Evolutionary conservation across 805 yeast species (phyloP).

Genomic region (Wickerhamomyces sydowiorum): DNA sequence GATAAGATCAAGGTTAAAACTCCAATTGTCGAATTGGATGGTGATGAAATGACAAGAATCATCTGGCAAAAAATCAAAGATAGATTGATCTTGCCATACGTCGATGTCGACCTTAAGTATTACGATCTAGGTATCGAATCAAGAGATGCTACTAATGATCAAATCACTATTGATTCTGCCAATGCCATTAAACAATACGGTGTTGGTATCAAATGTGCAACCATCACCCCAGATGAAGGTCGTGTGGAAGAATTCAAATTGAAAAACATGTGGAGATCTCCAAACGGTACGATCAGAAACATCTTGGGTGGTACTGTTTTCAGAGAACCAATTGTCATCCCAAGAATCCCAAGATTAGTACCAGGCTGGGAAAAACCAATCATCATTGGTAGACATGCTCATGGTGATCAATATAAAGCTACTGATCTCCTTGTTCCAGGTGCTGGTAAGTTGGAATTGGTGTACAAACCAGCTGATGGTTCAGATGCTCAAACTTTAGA

Average conservation of each 20-base stretch:
- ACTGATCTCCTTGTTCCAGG: conserved; percentile 64
- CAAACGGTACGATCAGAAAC: conserved; percentile 81
- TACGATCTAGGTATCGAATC: conserved; percentile 66
- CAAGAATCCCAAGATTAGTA: conserved; percentile 69
- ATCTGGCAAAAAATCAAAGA: conserved; percentile 74
- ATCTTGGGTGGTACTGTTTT: conserved; percentile 79
- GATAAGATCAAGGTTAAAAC: conserved; percentile 62
- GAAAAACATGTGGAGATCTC: conserved; percentile 82
- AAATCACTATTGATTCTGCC: conserved; percentile 75
- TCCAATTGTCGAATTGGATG: conserved; percentile 76
- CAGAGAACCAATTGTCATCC: conserved; percentile 78
- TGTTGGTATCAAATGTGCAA: conserved; percentile 81
- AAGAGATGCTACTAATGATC: conserved; percentile 67
- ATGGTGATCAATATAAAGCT: conserved; percentile 81
- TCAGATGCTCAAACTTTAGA: conserved; percentile 39
- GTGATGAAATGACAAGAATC: conserved; percentile 84
- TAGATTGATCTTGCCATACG: conserved; percentile 59
- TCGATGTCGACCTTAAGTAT: conserved; percentile 70
- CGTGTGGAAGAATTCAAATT: conserved; percentile 69
- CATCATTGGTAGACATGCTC: conserved; percentile 82
- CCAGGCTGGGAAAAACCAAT: conserved; percentile 82
- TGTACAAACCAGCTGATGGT: conserved; percentile 59
- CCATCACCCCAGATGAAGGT: conserved; percentile 79
- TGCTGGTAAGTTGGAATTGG: conserved; percentile 62
- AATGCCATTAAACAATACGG: conserved; percentile 69